Evolutionary conservation across 2,329 filamentous ascomycete genomes (phyloP), one percentile per base, ranked within the genome.

Genomic region (Colletotrichum eleusines): DNA sequence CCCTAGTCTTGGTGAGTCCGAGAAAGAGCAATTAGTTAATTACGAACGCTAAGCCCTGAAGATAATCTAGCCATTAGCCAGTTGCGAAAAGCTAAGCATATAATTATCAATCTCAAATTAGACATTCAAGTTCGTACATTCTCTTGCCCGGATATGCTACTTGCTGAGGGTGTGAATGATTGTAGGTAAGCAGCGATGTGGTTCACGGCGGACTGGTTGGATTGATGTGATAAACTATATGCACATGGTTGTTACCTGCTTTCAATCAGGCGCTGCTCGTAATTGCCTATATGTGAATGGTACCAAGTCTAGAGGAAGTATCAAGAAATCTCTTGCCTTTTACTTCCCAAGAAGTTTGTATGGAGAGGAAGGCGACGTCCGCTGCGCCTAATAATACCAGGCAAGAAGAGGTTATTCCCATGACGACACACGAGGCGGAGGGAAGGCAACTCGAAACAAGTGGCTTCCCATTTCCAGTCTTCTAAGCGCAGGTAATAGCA

Each of bases 61-160:
- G 42, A 9, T 5, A 8, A n/a, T n/a, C n/a, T 1, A 11, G 2
- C 20, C 42, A 44, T 44, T 11, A 9, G 11, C 8, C 5, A n/a
- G 42, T n/a, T 9, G 5, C 12, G 6, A n/a, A n/a, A 44, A 44
- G 18, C 3, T n/a, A 20, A 8, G 20, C 11, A 20, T 7, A 11
- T n/a, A 44, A n/a, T 20, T 20, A 20, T 2, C 20, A 5, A 20
- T 42, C 40, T 6, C 38, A 20, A 8, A 42, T 20, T 6, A 42
- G 20, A 7, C 16, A 7, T 6, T 6, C 40, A 20, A 38, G 8
- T 4, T 40, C 14, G 2, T 40, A 6, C 14, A 40, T 18, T 40
- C 5, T 1, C 7, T 28, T 7, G 11, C 2, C 1, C 2, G 9
- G 3, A 9, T 3, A 28, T 2, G 3, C 8, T 1, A 8, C 3